Percentiles rank a stretch among this genome's conserved stretches.
These are phyloP conservation scores for Talaromyces piceae DNA, from an alignment of 2,329 filamentous ascomycete species.

Conservation along the genomic window DNA sequence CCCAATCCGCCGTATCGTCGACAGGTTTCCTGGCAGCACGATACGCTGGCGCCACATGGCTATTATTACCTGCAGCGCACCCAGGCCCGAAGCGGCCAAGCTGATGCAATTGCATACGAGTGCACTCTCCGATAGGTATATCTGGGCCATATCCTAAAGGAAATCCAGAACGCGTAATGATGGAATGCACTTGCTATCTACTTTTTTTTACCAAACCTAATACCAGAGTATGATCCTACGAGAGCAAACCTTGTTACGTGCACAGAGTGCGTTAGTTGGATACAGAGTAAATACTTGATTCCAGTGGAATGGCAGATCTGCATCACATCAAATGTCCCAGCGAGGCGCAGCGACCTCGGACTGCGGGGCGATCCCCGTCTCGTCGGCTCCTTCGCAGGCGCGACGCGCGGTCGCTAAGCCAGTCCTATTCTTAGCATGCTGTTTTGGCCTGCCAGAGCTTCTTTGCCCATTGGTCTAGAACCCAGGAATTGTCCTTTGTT, in stretches of 20 bases:
- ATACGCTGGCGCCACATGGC: background rate
- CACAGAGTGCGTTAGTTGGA: background rate
- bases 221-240: no score
- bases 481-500: background rate
- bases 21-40: background rate
- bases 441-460: background rate
- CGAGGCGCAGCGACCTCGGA: background rate
- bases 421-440: slow-evolving; percentile 1
- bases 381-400: background rate
- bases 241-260: no score
- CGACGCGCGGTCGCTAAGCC: background rate
- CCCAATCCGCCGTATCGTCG: background rate
- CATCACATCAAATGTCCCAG: background rate
- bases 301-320: background rate
- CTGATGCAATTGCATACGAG: no score
- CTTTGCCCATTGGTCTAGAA: background rate
- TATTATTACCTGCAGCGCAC: no score
- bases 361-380: background rate
- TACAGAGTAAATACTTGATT: background rate
- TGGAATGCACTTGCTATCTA: no score
- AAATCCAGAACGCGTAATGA: no score
- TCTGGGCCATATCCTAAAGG: no score
- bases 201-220: no score
- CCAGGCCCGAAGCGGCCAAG: no score
- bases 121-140: no score